phyloP scores from a whole-genome alignment of 2,329 filamentous ascomycete genomes.

The Chalaropsis ovoidea region DNA sequence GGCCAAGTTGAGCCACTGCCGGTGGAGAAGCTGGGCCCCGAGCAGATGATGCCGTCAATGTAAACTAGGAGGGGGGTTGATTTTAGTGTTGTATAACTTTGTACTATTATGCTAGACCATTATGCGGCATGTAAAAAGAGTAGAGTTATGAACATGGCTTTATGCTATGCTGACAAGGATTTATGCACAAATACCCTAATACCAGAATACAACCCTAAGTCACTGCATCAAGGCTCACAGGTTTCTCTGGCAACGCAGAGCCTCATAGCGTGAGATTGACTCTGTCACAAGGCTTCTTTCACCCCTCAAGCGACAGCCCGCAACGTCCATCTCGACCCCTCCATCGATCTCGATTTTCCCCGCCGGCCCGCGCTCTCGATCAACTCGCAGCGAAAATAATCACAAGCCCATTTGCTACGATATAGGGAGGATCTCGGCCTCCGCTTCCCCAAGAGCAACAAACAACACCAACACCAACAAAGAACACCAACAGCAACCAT shows the following conservation, averaged over 20 bases:
- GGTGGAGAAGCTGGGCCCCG: slow-evolving; percentile 22
- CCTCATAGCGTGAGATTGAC: not conserved
- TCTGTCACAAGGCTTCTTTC: not conserved
- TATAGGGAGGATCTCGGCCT: not conserved
- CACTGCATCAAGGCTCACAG: not conserved
- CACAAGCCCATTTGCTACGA: not conserved
- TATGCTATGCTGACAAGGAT: not conserved
- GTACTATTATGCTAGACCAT: slow-evolving; percentile 8
- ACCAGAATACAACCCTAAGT: not conserved
- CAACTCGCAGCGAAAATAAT: not conserved
- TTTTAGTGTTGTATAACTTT: slow-evolving; percentile 16
- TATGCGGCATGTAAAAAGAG: not conserved
- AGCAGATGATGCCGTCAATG: slow-evolving; percentile 23
- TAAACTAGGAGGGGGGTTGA: slow-evolving; percentile 5
- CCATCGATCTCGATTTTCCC: not conserved
- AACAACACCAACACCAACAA: not conserved
- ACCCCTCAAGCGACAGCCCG: not conserved
- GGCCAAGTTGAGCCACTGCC: slow-evolving; percentile 19
- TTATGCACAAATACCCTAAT: not conserved
- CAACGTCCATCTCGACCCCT: not conserved
- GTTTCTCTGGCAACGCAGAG: slow-evolving; percentile 13
- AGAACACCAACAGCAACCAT: slow-evolving; percentile 32
- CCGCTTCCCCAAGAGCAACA: not conserved
- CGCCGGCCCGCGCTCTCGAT: not conserved
- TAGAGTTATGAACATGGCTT: not conserved